Conservation (phyloP, 164 flowering plant genomes). For the Vitis rotundifolia region DNA sequence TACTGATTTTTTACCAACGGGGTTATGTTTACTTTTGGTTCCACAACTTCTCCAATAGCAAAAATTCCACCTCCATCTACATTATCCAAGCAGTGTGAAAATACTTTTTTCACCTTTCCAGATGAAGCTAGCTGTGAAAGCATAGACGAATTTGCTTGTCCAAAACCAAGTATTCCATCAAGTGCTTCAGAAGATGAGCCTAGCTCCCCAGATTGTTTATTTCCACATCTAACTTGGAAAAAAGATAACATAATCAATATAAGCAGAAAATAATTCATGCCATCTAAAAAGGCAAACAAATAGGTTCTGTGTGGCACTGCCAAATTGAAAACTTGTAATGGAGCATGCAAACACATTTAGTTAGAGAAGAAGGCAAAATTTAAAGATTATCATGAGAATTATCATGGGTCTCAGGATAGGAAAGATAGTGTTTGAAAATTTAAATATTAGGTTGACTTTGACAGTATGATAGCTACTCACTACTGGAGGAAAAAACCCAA, state of each 20-base stretch:
- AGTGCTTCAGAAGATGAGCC: conserved; percentile 70
- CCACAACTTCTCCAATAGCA: conserved; percentile 84
- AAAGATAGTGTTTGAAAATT: too few species aligned
- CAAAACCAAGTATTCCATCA: conserved; percentile 97
- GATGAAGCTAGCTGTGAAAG: conserved; percentile 84
- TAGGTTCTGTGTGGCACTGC: too few species aligned
- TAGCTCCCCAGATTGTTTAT: conserved; percentile 74
- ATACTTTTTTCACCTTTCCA: conserved; percentile 72
- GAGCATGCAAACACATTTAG: too few species aligned
- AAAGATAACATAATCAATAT: background rate
- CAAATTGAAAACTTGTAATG: too few species aligned
- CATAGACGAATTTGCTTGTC: conserved; percentile 86
- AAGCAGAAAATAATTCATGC: background rate
- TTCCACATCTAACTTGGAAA: conserved; percentile 64
- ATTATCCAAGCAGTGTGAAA: conserved; percentile 87
- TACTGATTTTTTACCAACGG: conserved; percentile 84
- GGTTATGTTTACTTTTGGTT: conserved; percentile 76
- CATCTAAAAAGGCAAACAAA: too few species aligned
- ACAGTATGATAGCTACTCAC: too few species aligned
- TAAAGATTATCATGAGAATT: too few species aligned
- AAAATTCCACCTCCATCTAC: conserved; percentile 88
- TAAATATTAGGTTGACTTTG: too few species aligned
- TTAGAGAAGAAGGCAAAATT: too few species aligned
- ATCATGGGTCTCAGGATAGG: too few species aligned
- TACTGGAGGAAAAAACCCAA: too few species aligned